A percentile compares a stretch with the other conserved stretches of the same genome.
phyloP scores from a whole-genome alignment of 345 rosid genomes.

The Eucalyptus curtisii region DNA sequence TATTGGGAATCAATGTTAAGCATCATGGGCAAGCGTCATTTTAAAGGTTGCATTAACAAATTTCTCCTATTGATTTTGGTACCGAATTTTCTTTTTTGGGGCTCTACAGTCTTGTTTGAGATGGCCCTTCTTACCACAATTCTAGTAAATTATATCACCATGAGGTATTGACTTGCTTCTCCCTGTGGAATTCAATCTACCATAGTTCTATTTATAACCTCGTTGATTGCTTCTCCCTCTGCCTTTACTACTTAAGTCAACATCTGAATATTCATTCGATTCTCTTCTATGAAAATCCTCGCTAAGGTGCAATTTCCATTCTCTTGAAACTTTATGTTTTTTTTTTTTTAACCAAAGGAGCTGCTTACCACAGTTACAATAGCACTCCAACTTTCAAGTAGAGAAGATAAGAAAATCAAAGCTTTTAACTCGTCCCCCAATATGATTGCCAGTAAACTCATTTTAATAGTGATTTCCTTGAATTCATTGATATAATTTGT shows the following conservation, averaged over 20 bases:
- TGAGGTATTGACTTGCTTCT: not conserved
- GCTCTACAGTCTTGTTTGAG: not conserved
- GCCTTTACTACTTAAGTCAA: not conserved
- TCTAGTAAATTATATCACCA: not conserved
- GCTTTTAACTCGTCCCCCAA: not conserved
- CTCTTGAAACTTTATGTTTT: not conserved
- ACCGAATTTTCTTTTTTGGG: not conserved
- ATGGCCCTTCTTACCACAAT: not conserved
- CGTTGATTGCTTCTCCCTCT: not conserved
- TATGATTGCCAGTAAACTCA: not conserved
- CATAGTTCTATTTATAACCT: not conserved
- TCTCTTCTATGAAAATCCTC: not conserved
- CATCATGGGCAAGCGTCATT: not conserved
- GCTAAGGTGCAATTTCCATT: not conserved
- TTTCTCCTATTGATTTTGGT: not conserved
- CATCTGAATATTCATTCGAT: not conserved
- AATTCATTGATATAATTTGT: not conserved
- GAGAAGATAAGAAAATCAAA: too few relatives aligned
- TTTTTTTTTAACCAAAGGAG: not conserved
- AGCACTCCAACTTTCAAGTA: not conserved
- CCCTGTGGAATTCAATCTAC: not conserved
- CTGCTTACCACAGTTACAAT: not conserved
- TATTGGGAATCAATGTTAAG: not conserved
- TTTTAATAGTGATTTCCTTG: not conserved
- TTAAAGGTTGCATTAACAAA: not conserved